These are phyloP conservation scores for Neurospora sp. DNA, from an alignment of 495 filamentous ascomycete genomes.

Conservation along the genomic window DNA sequence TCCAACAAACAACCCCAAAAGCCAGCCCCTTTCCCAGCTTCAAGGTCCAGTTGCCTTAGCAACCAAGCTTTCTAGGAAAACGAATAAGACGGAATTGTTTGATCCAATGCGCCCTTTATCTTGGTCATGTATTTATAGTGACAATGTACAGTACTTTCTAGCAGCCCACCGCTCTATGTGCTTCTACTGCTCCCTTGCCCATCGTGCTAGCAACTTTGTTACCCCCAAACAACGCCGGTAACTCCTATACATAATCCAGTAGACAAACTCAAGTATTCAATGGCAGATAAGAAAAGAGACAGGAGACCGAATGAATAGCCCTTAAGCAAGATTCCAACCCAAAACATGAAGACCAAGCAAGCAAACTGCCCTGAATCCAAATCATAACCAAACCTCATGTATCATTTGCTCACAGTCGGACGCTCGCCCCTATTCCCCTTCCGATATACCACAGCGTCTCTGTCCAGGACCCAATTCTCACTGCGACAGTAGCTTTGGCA, in stretches of 20 bases:
- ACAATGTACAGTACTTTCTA: neutral
- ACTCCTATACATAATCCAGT: neutral
- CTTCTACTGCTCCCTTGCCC: neutral
- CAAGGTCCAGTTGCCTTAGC: neutral
- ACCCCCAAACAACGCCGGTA: neutral
- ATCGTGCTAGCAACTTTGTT: neutral
- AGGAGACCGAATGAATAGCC: neutral
- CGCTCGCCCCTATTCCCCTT: slow-evolving; percentile 62
- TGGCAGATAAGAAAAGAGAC: neutral
- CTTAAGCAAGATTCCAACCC: neutral
- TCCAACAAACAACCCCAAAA: neutral
- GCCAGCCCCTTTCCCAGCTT: neutral
- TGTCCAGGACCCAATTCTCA: slow-evolving; percentile 62
- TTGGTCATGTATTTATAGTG: neutral
- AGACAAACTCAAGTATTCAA: neutral
- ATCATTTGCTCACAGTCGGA: slow-evolving; percentile 41
- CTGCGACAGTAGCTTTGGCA: slow-evolving; percentile 60
- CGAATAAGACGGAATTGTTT: neutral
- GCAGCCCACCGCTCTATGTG: neutral
- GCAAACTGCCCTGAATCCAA: neutral
- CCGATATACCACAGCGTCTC: slow-evolving; percentile 61
- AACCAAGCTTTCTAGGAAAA: neutral
- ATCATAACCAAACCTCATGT: neutral
- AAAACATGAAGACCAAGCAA: neutral
- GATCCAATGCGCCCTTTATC: neutral